Evolutionary conservation across 2,329 filamentous ascomycete species (phyloP), one percentile per base, ranked within the genome.

Genomic region (Ophiostoma himal-ulmi): DNA sequence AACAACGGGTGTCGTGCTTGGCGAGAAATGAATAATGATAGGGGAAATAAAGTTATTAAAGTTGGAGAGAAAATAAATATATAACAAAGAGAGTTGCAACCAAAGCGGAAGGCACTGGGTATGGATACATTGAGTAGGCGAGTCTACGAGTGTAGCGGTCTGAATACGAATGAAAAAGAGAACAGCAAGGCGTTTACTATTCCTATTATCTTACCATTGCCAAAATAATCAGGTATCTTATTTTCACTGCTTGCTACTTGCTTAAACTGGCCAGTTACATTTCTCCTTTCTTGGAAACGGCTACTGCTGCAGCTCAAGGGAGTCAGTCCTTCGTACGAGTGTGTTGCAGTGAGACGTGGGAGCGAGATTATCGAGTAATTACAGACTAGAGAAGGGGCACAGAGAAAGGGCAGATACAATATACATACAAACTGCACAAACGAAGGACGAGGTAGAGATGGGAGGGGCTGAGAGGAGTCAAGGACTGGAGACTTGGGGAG

Each of bases 1-100:
- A 70, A 66, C 52, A 57, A 26, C 54, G 65, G 37, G 20, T 68
- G 39, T 65, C 41, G 65, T 62, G 48, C 39, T 48, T 70, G 69
- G 52, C 52, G 22, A 64, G 54, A 39, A 52, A 30, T 34, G 30
- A 37, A 64, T 14, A 37, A 37, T 36, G 39, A 57, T 57, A 57
- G 52, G 52, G 60, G 34, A 34, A 37, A 37, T 37, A 37, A 39
- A 39, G 62, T 20, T 13, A 22, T 65, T 39, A 39, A 39, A 64
- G n/a, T 2, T 37, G 34, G 34, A 22, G 20, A 36, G 20, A n/a
- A 4, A 14, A 60, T 34, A 8, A 60, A 67, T 57, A 13, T 8
- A 10, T 13, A 60, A 36, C 36, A 22, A 37, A 69, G 13, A 48
- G 20, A n/a, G 65, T 68, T 7, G 67, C 36, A 57, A 37, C 36